Conservation (phyloP, 208 protist genomes). For the Trichomonas tenax region DNA sequence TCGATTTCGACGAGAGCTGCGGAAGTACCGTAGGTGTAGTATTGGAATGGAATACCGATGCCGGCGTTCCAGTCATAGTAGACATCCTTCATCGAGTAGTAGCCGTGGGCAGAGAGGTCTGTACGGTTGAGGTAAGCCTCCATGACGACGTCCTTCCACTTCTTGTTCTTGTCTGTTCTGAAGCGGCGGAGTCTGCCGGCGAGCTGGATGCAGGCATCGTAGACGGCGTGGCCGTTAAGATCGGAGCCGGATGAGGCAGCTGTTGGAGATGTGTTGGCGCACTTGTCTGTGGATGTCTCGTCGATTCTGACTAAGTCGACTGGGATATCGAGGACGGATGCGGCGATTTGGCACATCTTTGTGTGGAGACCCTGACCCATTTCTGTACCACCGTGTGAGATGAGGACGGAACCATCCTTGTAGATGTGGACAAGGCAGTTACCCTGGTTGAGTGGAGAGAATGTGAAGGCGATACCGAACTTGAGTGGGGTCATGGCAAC, state of each 20-base stretch:
- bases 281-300: slow-evolving; percentile 41
- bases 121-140: slow-evolving; percentile 44
- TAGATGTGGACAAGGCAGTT: slow-evolving; percentile 48
- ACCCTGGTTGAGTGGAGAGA: slow-evolving; percentile 53
- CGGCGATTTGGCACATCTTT: slow-evolving; percentile 39
- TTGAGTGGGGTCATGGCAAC: slow-evolving; percentile 57
- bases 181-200: slow-evolving; percentile 32
- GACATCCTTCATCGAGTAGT: slow-evolving; percentile 34
- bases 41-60: slow-evolving; percentile 45
- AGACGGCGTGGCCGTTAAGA: slow-evolving; percentile 58
- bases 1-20: slow-evolving; percentile 47
- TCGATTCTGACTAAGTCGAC: slow-evolving; percentile 32
- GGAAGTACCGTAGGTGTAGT: slow-evolving; percentile 50
- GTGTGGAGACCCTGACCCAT: slow-evolving; percentile 48
- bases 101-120: slow-evolving; percentile 49
- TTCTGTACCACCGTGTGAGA: slow-evolving; percentile 46
- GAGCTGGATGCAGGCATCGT: slow-evolving; percentile 50
- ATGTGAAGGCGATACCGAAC: slow-evolving; percentile 60
- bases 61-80: slow-evolving; percentile 36
- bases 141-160: slow-evolving; percentile 26
- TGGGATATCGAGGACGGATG: slow-evolving; percentile 34
- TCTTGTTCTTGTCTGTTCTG: neutral
- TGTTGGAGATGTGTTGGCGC: slow-evolving; percentile 48
- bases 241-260: slow-evolving; percentile 51
- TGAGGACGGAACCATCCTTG: slow-evolving; percentile 44